phyloP scores from a whole-genome alignment of 495 filamentous ascomycete genomes.

The Glutinoglossum americanum region DNA sequence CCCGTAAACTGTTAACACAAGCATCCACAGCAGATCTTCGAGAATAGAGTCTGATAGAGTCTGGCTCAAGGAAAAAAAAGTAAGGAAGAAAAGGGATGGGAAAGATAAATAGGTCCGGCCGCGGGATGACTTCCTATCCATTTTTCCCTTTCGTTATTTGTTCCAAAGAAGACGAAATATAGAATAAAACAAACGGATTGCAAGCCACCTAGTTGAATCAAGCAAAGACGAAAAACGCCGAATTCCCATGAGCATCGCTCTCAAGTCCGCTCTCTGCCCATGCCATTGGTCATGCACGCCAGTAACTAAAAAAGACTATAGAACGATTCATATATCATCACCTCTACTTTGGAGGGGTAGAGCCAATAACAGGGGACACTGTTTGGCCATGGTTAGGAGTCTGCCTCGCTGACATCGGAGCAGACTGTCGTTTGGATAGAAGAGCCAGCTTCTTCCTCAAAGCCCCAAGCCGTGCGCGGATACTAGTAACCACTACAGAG shows the following conservation, averaged over 20 bases:
- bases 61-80: not conserved
- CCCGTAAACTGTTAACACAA: not conserved
- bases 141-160: not conserved
- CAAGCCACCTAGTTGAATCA: not conserved
- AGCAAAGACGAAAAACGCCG: not conserved
- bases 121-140: not conserved
- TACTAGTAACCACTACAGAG: conserved; percentile 4
- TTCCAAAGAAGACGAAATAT: not conserved
- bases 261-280: not conserved
- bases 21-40: not conserved
- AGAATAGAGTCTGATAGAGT: not conserved
- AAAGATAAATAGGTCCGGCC: not conserved
- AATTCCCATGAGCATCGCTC: not conserved
- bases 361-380: not conserved
- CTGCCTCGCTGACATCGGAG: not conserved
- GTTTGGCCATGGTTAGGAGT: not conserved
- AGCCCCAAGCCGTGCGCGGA: conserved; percentile 4
- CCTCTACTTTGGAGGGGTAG: not conserved
- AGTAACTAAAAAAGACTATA: not conserved
- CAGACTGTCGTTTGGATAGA: not conserved
- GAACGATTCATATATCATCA: not conserved
- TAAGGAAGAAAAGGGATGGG: not conserved
- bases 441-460: not conserved
- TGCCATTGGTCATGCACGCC: not conserved
- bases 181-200: not conserved